These are phyloP conservation scores for Penicillium sp. DNA, from an alignment of 2,329 filamentous ascomycete species.

Conservation along the genomic window DNA sequence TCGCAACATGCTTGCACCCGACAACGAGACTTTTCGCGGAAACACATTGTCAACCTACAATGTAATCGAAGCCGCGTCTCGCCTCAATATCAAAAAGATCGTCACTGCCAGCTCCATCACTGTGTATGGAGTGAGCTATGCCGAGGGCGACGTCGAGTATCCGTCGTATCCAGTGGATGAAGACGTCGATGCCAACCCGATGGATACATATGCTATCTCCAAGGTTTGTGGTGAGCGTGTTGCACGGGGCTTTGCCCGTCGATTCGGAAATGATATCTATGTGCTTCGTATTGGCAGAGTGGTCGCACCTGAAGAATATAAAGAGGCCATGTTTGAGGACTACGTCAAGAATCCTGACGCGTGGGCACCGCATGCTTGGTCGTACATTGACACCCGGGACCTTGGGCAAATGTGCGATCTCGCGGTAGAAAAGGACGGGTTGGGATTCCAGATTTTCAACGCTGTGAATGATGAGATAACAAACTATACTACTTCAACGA, in stretches of 20 bases:
- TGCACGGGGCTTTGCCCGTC: constrained; percentile 59
- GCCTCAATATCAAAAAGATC: constrained; percentile 65
- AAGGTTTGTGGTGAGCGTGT: constrained; percentile 64
- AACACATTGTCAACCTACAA: constrained; percentile 64
- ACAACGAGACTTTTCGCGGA: constrained; percentile 61
- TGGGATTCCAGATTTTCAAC: constrained; percentile 68
- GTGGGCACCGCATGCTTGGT: constrained; percentile 63
- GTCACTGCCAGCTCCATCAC: constrained; percentile 64
- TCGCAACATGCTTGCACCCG: constrained; percentile 63
- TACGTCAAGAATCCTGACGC: constrained; percentile 56
- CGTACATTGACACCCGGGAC: constrained; percentile 65
- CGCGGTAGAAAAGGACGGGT: constrained; percentile 55
- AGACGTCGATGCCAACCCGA: constrained; percentile 62
- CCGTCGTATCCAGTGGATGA: constrained; percentile 63
- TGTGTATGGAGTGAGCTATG: constrained; percentile 65
- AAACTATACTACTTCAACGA: constrained; percentile 53
- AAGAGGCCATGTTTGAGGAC: constrained; percentile 52
- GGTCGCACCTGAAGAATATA: constrained; percentile 65
- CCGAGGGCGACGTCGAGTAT: constrained; percentile 61
- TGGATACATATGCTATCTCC: constrained; percentile 64
- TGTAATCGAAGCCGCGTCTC: constrained; percentile 65
- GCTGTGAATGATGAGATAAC: constrained; percentile 67
- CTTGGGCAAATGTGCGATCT: constrained; percentile 64
- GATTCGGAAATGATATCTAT: constrained; percentile 63
- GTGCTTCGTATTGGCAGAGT: constrained; percentile 64